A percentile compares a stretch with the other conserved stretches of the same genome.
Conservation (phyloP, 2,329 filamentous ascomycete genomes). For the Seiridium unicorne region DNA sequence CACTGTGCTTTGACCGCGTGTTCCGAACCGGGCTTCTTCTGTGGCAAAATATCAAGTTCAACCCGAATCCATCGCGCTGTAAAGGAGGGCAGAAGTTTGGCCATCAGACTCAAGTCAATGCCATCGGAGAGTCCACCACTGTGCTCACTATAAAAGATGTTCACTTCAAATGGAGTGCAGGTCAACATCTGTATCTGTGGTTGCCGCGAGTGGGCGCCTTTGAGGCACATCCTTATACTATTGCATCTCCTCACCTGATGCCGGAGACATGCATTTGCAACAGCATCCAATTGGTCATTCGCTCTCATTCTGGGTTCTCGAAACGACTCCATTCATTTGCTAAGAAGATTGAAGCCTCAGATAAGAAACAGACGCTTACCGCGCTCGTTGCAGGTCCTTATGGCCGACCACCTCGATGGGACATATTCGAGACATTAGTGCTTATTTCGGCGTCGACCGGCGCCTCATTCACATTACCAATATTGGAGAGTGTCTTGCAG, state of each 20-base stretch:
- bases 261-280: constrained; percentile 54
- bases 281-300: constrained; percentile 57
- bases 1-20: constrained; percentile 62
- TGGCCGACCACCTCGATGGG: constrained; percentile 53
- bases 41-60: constrained; percentile 51
- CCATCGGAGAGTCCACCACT: constrained; percentile 51
- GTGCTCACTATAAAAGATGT: constrained; percentile 59
- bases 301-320: constrained; percentile 57
- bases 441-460: constrained; percentile 62
- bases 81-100: constrained; percentile 48
- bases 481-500: constrained; percentile 53
- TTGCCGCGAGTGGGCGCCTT: constrained; percentile 51
- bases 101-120: constrained; percentile 47
- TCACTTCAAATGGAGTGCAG: constrained; percentile 57
- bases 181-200: constrained; percentile 62
- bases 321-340: constrained; percentile 49
- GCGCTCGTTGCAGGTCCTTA: constrained; percentile 57
- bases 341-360: constrained; percentile 28
- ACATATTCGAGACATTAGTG: constrained; percentile 58
- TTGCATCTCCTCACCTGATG: constrained; percentile 53
- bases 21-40: constrained; percentile 46
- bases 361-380: constrained; percentile 32
- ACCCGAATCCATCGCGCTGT: constrained; percentile 39
- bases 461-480: constrained; percentile 60
- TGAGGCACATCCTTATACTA: constrained; percentile 61